Evolutionary conservation across 106 monocot genomes (phyloP).

Genomic region (Acorus gramineus): DNA sequence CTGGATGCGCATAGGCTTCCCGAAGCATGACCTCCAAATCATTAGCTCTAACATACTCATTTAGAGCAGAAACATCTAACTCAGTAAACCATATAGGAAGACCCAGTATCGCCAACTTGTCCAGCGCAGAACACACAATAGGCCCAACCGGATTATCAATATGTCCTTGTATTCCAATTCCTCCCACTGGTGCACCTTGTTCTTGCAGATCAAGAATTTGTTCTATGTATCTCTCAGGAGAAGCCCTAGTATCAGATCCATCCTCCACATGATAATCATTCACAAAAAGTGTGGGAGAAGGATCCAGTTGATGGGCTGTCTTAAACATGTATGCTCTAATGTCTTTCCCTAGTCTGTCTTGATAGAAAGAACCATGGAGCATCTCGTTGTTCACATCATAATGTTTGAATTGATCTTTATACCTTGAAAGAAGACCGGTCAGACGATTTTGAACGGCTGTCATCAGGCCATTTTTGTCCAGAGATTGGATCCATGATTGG

Average conservation of each 20-base stretch:
- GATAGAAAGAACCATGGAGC: conserved; percentile 86
- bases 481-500: conserved; percentile 46
- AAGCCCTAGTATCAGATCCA: conserved; percentile 24
- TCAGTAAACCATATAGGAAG: conserved; percentile 65
- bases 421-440: conserved; percentile 51
- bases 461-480: conserved; percentile 45
- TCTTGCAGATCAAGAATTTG: conserved; percentile 48
- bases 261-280: conserved; percentile 83
- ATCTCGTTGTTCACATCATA: conserved; percentile 92
- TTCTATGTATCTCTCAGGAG: conserved; percentile 50
- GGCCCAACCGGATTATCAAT: conserved; percentile 40
- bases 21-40: conserved; percentile 81
- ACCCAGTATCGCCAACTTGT: conserved; percentile 37
- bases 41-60: conserved; percentile 48
- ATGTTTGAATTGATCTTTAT: conserved; percentile 61
- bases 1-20: conserved; percentile 76
- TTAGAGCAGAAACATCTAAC: conserved; percentile 39
- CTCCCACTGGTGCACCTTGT: conserved; percentile 53
- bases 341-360: conserved; percentile 59
- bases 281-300: conserved; percentile 64
- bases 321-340: conserved; percentile 63
- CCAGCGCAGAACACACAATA: conserved; percentile 30
- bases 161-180: conserved; percentile 59
- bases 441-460: conserved; percentile 55
- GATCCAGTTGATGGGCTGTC: conserved; percentile 48